Base-by-base conservation (phyloP, 1,284 basidiomycete species). In the Ceratobasidium sp. region DNA sequence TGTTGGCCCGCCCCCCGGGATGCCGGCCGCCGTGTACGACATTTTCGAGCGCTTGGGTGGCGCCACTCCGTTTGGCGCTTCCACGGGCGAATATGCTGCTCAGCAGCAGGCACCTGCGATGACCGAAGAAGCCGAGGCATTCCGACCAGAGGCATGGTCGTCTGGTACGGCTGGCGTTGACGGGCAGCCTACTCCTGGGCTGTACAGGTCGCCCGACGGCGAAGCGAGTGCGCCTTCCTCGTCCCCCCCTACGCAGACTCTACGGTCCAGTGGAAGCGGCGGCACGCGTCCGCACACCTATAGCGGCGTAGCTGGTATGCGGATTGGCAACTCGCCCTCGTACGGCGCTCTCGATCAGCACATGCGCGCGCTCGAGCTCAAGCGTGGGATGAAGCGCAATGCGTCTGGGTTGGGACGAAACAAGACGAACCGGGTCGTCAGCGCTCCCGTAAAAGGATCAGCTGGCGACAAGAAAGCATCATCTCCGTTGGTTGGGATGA, bases 341-440 rank as follows among this genome's bases (percentile, higher is more conserved):
- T 71, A 71, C 34, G 66, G 66, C 37, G 66, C 66, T 13, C 41
- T 71, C 13, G 66, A 71, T 39, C 66, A 71, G 66, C 66, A 71
- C 54, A 71, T 71, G 66, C 66, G 66, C 34, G 54, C 66, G 31
- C 66, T 71, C 41, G 66, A 71, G 54, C 66, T 71, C 53, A 71
- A 71, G 54, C 66, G 66, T 24, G 66, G 66, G 24, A 71, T 71
- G 66, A 71, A 71, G 34, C 53, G 54, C 39, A 71, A 27, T 48
- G 66, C 53, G 2, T 53, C 65, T 2, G 51, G 31, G 3, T 37
- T 53, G 27, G 66, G 53, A 22, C 53, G 66, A 16, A 58, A 19
- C 66, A 71, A 71, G 31, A 46, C 43, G 53, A 59, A 59, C 31
- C 66, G 66, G 22, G 53, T 54, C 7, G 53, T 53, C 5, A 71